phyloP scores from a whole-genome alignment of 768 basidiomycete species.

The Postia placenta region DNA sequence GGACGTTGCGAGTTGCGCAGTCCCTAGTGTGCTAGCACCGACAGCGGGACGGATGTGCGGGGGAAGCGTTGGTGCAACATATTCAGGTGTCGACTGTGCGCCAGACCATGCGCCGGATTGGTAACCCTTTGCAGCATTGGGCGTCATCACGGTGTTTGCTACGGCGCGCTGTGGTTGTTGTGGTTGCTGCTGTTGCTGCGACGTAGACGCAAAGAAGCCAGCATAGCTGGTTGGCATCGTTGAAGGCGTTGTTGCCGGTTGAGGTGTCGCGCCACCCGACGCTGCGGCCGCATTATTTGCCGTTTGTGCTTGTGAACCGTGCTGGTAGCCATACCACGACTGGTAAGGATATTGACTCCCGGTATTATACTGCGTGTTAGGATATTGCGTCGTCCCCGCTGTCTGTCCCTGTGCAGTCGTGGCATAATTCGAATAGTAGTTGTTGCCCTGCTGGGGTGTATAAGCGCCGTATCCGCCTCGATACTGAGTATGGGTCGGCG shows the following conservation, averaged over 20 bases:
- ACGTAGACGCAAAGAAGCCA: conserved; percentile 32
- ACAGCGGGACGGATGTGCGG: conserved; percentile 30
- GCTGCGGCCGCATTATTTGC: conserved; percentile 14
- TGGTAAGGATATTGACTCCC: conserved; percentile 35
- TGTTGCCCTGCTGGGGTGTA: conserved; percentile 29
- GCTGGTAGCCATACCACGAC: conserved; percentile 38
- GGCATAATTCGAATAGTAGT: conserved; percentile 26
- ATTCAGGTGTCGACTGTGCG: conserved; percentile 10
- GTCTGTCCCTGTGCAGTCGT: conserved; percentile 22
- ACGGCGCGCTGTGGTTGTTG: conserved; percentile 39
- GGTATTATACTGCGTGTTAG: conserved; percentile 29
- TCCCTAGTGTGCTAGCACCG: conserved; percentile 12
- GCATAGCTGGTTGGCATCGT: conserved; percentile 34
- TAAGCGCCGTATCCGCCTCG: conserved; percentile 34
- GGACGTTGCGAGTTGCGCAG: conserved; percentile 17
- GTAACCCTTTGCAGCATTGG: conserved; percentile 18
- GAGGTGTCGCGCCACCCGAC: conserved; percentile 39
- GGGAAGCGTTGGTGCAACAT: conserved; percentile 33
- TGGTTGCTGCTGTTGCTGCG: conserved; percentile 15
- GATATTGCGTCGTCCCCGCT: conserved; percentile 26
- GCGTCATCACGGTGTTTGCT: conserved; percentile 45
- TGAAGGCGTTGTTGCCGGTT: conserved; percentile 28
- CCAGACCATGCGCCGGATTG: conserved; percentile 15
- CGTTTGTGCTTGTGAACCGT: conserved; percentile 20
- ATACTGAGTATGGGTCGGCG: conserved; percentile 23